phyloP scores from a whole-genome alignment of 179 eudicot species.

The Beta corolliflora region DNA sequence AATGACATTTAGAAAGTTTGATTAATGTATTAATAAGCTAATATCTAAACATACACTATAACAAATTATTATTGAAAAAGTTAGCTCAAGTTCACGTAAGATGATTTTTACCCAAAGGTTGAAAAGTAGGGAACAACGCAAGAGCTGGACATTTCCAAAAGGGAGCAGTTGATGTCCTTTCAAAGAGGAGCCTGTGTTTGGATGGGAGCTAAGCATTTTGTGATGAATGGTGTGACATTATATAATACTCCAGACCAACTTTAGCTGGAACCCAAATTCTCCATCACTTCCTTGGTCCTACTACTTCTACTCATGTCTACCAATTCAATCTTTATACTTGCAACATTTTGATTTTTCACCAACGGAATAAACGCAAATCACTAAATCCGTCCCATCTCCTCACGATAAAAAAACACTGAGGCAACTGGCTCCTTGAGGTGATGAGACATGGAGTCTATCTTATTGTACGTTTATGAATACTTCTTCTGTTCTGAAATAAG shows the following conservation, averaged over 20 bases:
- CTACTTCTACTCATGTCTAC: constrained; percentile 15
- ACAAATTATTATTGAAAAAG: background rate
- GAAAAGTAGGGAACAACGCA: constrained; percentile 11
- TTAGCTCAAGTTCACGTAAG: background rate
- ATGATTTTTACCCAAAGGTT: background rate
- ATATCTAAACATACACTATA: constrained; percentile 7
- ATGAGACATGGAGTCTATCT: background rate
- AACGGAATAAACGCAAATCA: background rate
- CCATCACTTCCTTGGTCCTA: constrained; percentile 23
- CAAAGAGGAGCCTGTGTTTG: constrained; percentile 25
- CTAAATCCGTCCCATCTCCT: background rate
- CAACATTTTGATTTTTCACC: background rate
- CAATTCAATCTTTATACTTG: background rate
- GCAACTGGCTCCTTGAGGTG: background rate
- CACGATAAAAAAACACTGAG: background rate
- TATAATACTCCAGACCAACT: constrained; percentile 19
- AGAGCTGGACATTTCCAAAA: constrained; percentile 22
- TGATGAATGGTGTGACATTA: constrained; percentile 25
- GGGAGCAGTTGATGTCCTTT: constrained; percentile 32
- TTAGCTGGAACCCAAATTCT: constrained; percentile 37
- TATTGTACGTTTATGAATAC: background rate
- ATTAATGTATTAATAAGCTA: background rate
- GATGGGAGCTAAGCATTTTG: constrained; percentile 30
- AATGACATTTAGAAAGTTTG: constrained; percentile 22
- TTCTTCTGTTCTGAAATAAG: too few relatives aligned